These are phyloP conservation scores for Rhodotorula graminis DNA, from an alignment of 768 basidiomycete species.

Conservation along the genomic window DNA sequence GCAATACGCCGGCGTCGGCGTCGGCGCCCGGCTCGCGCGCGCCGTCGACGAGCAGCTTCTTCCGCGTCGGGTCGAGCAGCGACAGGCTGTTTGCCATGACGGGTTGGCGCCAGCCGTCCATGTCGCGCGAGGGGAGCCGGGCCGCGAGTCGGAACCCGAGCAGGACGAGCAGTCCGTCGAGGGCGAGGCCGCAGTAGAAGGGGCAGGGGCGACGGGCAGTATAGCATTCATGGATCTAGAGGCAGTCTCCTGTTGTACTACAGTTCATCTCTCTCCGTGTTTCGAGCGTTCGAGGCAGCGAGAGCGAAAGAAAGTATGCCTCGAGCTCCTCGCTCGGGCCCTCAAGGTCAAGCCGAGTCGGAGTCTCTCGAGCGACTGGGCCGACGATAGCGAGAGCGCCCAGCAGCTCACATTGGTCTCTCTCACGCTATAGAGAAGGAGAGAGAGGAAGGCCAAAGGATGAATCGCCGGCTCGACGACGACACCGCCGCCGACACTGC, in stretches of 20 bases:
- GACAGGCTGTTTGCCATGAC: conserved; percentile 24
- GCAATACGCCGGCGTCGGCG: not conserved
- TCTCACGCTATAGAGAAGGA: no score
- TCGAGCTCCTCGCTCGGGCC: no score
- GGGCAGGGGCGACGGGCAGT: not conserved
- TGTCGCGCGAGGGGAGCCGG: not conserved
- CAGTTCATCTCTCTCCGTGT: no score
- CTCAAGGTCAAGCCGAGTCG: no score
- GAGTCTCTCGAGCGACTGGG: no score
- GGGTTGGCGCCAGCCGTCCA: conserved; percentile 14
- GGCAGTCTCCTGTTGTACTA: not conserved
- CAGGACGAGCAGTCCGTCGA: conserved; percentile 1
- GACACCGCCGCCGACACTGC: no score
- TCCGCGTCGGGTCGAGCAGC: conserved; percentile 5
- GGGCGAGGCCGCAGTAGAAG: not conserved
- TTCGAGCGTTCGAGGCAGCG: no score
- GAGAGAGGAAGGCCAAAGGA: no score
- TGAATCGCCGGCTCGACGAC: no score
- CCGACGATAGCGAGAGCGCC: no score
- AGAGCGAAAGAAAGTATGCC: no score
- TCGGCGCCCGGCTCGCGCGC: not conserved
- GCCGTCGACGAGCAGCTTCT: conserved; percentile 12
- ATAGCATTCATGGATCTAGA: not conserved
- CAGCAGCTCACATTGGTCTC: no score
- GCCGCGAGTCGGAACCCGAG: not conserved